Evolutionary conservation across 805 yeast species (phyloP).

Genomic region (Cyberlindnera saturnus): DNA sequence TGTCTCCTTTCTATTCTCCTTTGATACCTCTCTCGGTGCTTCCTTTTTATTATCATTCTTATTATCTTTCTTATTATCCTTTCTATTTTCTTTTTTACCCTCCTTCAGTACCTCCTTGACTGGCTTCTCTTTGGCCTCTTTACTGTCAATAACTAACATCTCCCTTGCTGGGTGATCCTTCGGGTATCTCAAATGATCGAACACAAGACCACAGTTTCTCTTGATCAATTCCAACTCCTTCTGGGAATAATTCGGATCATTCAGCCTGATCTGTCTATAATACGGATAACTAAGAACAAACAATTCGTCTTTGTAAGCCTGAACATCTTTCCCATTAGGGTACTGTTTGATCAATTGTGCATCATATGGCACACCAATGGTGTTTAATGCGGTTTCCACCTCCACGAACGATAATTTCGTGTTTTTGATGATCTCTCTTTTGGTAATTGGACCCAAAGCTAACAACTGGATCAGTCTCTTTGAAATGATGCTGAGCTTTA

Average conservation of each 20-base stretch:
- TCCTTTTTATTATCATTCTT: no score
- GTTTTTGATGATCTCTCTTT: constrained; percentile 24
- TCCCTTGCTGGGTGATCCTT: constrained; percentile 14
- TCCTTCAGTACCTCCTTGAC: constrained; percentile 8
- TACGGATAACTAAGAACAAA: constrained; percentile 31
- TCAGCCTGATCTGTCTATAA: constrained; percentile 24
- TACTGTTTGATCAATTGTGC: constrained; percentile 22
- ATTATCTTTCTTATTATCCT: no score
- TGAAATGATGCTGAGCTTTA: constrained; percentile 18
- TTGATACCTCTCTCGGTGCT: no score
- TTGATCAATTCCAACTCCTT: constrained; percentile 5
- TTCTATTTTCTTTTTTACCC: background rate
- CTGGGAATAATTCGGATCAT: constrained; percentile 9
- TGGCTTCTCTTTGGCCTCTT: constrained; percentile 9
- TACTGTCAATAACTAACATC: background rate
- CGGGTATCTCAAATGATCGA: constrained; percentile 15
- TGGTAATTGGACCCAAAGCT: constrained; percentile 43
- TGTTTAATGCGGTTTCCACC: constrained; percentile 22
- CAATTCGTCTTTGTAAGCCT: constrained; percentile 20
- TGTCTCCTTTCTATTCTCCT: no score
- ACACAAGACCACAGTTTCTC: constrained; percentile 13
- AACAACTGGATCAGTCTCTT: constrained; percentile 36
- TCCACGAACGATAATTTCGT: constrained; percentile 25
- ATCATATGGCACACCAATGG: constrained; percentile 25
- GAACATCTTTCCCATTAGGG: constrained; percentile 24